Evolutionary conservation across 768 basidiomycete genomes (phyloP).

Genomic region (Tulasnella sp.): DNA sequence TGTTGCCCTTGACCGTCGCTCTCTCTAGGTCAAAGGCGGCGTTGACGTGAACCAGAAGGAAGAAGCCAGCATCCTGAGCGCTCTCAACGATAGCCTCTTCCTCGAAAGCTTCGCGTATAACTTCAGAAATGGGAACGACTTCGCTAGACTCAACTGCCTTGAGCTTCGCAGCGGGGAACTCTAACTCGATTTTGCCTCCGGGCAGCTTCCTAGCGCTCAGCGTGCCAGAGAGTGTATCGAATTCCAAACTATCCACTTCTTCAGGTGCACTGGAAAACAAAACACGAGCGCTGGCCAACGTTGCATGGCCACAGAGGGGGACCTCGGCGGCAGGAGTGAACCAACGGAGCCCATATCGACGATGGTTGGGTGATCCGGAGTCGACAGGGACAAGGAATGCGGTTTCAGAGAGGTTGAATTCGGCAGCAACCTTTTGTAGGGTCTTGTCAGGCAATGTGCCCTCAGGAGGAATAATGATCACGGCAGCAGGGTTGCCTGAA

Average conservation of each 20-base stretch:
- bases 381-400: constrained; percentile 16
- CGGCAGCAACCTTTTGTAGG: constrained; percentile 19
- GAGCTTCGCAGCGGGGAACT: constrained; percentile 21
- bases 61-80: constrained; percentile 10
- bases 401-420: constrained; percentile 24
- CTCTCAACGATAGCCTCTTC: constrained; percentile 16
- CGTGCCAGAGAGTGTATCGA: constrained; percentile 20
- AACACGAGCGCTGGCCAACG: constrained; percentile 25
- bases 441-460: neutral
- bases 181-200: constrained; percentile 20
- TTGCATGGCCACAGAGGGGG: constrained; percentile 28
- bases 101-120: neutral
- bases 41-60: constrained; percentile 23
- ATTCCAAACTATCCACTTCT: constrained; percentile 16
- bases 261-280: constrained; percentile 20
- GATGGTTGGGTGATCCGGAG: neutral
- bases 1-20: constrained; percentile 15
- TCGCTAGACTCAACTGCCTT: constrained; percentile 1
- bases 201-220: constrained; percentile 17
- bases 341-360: constrained; percentile 23
- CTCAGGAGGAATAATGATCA: constrained; percentile 22
- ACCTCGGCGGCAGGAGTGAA: constrained; percentile 24
- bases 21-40: constrained; percentile 20
- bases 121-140: neutral
- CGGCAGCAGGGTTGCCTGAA: constrained; percentile 27